Conservation (phyloP, 345 rosid species). For the Euclidium syriacum region DNA sequence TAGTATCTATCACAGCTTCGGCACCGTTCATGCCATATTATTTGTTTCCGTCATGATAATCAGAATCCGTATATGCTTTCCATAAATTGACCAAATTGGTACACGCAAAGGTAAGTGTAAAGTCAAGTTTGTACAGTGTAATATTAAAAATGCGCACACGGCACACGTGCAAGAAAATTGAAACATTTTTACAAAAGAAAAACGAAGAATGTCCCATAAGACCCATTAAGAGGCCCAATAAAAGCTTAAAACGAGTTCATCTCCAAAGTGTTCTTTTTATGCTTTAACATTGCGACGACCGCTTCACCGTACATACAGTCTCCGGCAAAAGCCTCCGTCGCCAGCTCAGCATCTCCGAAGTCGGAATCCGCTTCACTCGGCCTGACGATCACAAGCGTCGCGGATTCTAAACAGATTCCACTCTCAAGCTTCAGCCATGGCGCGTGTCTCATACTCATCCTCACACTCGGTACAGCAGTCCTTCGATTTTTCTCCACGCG, state of each 20-base stretch:
- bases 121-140: constrained; percentile 2
- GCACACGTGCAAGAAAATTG: constrained; percentile 4
- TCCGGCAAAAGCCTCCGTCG: constrained; percentile 29
- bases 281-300: constrained; percentile 25
- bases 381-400: constrained; percentile 23
- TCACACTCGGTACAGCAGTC: constrained; percentile 30
- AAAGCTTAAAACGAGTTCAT: constrained; percentile 9
- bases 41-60: background rate
- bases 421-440: constrained; percentile 23
- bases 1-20: no score
- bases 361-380: background rate
- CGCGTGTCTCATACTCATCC: constrained; percentile 33
- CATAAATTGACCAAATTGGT: background rate
- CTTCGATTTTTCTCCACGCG: constrained; percentile 14
- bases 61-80: constrained; percentile 9
- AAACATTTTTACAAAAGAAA: background rate
- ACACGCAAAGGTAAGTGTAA: background rate
- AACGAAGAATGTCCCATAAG: background rate
- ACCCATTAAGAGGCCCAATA: constrained; percentile 14
- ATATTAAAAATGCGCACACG: background rate
- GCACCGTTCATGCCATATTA: constrained; percentile 4
- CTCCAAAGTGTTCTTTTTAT: background rate
- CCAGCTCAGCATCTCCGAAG: constrained; percentile 24
- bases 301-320: constrained; percentile 29
- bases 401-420: constrained; percentile 21